Evolutionary conservation across 495 filamentous ascomycete genomes (phyloP).

Genomic region (Emericellopsis terricola): DNA sequence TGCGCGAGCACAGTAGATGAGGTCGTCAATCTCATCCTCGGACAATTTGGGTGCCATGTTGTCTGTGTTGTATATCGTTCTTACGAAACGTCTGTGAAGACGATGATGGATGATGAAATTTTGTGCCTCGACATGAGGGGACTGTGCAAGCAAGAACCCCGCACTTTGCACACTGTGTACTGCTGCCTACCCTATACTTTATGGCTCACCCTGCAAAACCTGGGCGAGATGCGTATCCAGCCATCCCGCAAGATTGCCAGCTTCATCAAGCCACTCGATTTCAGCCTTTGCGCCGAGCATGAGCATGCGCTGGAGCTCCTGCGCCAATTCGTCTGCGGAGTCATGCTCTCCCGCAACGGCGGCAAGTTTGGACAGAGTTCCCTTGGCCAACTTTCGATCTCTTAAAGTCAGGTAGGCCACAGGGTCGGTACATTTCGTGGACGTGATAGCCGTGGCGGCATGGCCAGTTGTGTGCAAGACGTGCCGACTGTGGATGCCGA

Average conservation of each 20-base stretch:
- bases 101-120: too few species aligned
- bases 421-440: slow-evolving; percentile 1
- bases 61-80: slow-evolving; percentile 1
- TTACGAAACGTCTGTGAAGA: too few species aligned
- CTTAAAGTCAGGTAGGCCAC: slow-evolving; percentile 33
- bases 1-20: slow-evolving; percentile 64
- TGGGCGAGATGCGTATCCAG: slow-evolving; percentile 38
- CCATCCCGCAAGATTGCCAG: slow-evolving; percentile 44
- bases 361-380: slow-evolving; percentile 38
- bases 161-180: slow-evolving; percentile 1
- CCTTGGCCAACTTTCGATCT: slow-evolving; percentile 49
- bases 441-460: not conserved
- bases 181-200: not conserved
- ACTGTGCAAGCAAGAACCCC: slow-evolving; percentile 1
- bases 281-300: slow-evolving; percentile 78
- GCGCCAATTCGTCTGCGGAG: slow-evolving; percentile 26
- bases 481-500: slow-evolving; percentile 53
- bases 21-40: slow-evolving; percentile 69
- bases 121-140: slow-evolving; percentile 1
- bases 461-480: too few species aligned
- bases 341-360: not conserved
- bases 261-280: slow-evolving; percentile 61
- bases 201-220: too few species aligned
- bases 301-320: slow-evolving; percentile 71
- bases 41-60: slow-evolving; percentile 35